These are phyloP conservation scores for Scenedesmus sp. DNA, from an alignment of 163 green algal species.

Conservation along the genomic window DNA sequence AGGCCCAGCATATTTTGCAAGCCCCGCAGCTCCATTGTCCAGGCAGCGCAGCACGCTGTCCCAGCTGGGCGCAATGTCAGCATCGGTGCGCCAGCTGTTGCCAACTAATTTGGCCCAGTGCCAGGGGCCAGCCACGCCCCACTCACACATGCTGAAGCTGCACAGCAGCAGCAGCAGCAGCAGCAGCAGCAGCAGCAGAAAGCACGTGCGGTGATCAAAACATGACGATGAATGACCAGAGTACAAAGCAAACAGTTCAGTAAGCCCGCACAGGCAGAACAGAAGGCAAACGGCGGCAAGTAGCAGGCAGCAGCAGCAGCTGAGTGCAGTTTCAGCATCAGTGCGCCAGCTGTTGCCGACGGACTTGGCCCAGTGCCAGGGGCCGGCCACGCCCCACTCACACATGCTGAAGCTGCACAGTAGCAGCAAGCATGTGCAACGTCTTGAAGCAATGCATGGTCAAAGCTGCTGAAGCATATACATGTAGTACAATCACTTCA, in stretches of 20 bases:
- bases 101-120: conserved; percentile 65
- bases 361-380: conserved; percentile 15
- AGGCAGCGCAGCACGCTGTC: conserved; percentile 61
- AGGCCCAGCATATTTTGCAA: conserved; percentile 71
- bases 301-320: no score
- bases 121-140: conserved; percentile 70
- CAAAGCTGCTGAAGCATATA: not conserved
- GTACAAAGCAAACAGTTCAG: no score
- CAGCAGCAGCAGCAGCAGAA: not conserved
- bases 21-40: conserved; percentile 64
- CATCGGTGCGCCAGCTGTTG: conserved; percentile 78
- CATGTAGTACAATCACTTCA: not conserved
- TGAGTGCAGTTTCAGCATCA: no score
- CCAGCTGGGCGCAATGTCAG: conserved; percentile 73
- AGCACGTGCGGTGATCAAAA: not conserved
- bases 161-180: not conserved
- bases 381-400: conserved; percentile 78
- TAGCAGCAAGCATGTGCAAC: no score
- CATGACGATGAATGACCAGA: no score
- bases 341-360: not conserved
- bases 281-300: no score
- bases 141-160: conserved; percentile 68
- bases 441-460: not conserved
- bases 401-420: conserved; percentile 60
- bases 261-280: no score